Percentiles rank a stretch among this genome's conserved stretches.
Evolutionary conservation across 352 stramenopile species (phyloP).

Genomic region (Phytophthora colocasiae): DNA sequence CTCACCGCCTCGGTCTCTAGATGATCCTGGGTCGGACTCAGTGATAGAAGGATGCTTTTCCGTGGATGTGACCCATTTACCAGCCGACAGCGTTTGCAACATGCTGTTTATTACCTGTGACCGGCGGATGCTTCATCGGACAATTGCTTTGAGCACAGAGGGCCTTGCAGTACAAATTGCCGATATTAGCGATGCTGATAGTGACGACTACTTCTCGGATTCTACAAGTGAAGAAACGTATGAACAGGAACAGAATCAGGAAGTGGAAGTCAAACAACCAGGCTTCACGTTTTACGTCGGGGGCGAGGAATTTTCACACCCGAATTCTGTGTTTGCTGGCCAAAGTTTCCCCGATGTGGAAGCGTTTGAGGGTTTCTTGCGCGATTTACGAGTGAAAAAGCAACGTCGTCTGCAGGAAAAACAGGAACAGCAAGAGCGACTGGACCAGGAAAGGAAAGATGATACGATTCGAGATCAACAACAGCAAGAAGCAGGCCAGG

Average conservation of each 20-base stretch:
- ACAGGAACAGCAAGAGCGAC: conserved; percentile 13
- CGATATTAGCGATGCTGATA: conserved; percentile 32
- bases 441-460: conserved; percentile 4
- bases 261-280: conserved; percentile 32
- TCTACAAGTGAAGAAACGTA: conserved; percentile 28
- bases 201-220: conserved; percentile 37
- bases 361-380: conserved; percentile 63
- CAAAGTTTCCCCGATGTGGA: conserved; percentile 56
- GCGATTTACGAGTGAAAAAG: conserved; percentile 41
- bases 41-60: conserved; percentile 49
- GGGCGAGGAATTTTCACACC: conserved; percentile 63
- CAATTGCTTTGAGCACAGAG: conserved; percentile 65
- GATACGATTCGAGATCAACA: neutral
- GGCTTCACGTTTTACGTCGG: conserved; percentile 59
- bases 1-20: conserved; percentile 16
- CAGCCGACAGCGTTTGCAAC: conserved; percentile 55
- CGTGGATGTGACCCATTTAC: conserved; percentile 52
- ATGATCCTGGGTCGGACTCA: conserved; percentile 31
- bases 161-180: conserved; percentile 45
- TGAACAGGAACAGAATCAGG: conserved; percentile 23
- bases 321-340: conserved; percentile 54
- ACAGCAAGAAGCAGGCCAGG: conserved; percentile 26
- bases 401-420: conserved; percentile 19
- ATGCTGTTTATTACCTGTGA: conserved; percentile 71
- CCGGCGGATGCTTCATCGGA: conserved; percentile 60